Percentiles rank a stretch among this genome's conserved stretches.
phyloP scores from a whole-genome alignment of 768 basidiomycete genomes.

The Boletus speciosus region DNA sequence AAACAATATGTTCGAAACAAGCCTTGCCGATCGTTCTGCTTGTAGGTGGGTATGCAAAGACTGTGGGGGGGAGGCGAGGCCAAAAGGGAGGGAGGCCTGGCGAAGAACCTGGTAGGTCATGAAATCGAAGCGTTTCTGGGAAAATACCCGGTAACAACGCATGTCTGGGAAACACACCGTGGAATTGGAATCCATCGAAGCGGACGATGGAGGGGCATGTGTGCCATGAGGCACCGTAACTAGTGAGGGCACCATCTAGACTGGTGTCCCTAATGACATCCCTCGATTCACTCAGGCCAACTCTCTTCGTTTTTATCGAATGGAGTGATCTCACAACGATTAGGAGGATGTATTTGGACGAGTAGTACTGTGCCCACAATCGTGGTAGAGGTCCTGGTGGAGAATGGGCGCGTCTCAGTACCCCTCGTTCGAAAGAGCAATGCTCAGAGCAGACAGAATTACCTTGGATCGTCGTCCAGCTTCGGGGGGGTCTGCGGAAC shows the following conservation, averaged over 20 bases:
- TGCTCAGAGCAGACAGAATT: not conserved
- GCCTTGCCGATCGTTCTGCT: not conserved
- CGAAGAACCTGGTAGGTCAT: not conserved
- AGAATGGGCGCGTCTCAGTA: not conserved
- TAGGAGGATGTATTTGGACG: not conserved
- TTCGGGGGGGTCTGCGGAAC: not conserved
- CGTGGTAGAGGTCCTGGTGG: not conserved
- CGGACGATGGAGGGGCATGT: not conserved
- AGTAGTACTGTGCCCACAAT: not conserved
- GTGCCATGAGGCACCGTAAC: not conserved
- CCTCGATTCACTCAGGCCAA: not conserved
- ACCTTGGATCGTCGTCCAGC: not conserved
- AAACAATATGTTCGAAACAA: not conserved
- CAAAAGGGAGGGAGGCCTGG: not conserved
- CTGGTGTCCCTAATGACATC: not conserved
- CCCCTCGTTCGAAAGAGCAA: not conserved
- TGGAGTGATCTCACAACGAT: too few relatives aligned
- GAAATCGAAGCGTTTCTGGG: not conserved
- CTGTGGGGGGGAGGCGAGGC: not conserved
- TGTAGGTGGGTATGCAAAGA: not conserved
- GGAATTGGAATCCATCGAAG: not conserved
- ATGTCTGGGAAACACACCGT: not conserved
- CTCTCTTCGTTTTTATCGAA: not conserved
- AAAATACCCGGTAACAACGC: too few relatives aligned
- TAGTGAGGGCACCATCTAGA: not conserved